phyloP scores from a whole-genome alignment of 805 yeast species.

The Pichia gijzeniarum region DNA sequence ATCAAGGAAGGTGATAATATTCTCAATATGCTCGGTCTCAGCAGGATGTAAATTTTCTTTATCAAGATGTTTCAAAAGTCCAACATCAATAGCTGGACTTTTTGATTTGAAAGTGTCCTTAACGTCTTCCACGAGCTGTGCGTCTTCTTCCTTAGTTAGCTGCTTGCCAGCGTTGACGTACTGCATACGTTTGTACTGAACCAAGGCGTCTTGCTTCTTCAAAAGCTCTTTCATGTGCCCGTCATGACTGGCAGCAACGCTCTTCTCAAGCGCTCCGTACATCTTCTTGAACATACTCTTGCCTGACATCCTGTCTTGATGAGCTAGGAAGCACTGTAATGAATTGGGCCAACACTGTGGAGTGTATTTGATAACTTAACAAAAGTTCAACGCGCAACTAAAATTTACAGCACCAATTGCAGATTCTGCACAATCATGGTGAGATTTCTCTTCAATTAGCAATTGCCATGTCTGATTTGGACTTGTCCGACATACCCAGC shows the following conservation, averaged over 20 bases:
- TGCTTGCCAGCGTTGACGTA: conserved; percentile 34
- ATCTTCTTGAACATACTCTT: conserved; percentile 26
- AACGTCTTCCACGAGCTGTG: conserved; percentile 32
- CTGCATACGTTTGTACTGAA: conserved; percentile 44
- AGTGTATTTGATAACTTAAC: too few species aligned
- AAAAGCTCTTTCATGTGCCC: conserved; percentile 35
- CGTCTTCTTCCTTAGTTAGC: conserved; percentile 27
- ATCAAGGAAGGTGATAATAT: conserved; percentile 54
- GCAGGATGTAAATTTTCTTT: conserved; percentile 18
- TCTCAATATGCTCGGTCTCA: conserved; percentile 41
- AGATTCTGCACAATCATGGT: too few species aligned
- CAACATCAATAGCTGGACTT: conserved; percentile 24
- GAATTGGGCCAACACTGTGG: too few species aligned
- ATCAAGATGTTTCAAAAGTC: conserved; percentile 25
- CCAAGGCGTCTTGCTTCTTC: conserved; percentile 39
- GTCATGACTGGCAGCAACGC: conserved; percentile 32
- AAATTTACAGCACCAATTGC: too few species aligned
- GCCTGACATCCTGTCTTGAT: conserved; percentile 18
- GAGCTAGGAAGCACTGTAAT: too few species aligned
- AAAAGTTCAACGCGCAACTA: too few species aligned
- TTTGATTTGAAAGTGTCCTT: conserved; percentile 23
- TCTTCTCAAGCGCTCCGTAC: conserved; percentile 34
- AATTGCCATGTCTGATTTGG: background rate
- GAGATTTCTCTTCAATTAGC: too few species aligned
- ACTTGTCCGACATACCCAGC: conserved; percentile 17